phyloP scores from a whole-genome alignment of 2,329 filamentous ascomycete species.

The Trichoderma afroharzianum region DNA sequence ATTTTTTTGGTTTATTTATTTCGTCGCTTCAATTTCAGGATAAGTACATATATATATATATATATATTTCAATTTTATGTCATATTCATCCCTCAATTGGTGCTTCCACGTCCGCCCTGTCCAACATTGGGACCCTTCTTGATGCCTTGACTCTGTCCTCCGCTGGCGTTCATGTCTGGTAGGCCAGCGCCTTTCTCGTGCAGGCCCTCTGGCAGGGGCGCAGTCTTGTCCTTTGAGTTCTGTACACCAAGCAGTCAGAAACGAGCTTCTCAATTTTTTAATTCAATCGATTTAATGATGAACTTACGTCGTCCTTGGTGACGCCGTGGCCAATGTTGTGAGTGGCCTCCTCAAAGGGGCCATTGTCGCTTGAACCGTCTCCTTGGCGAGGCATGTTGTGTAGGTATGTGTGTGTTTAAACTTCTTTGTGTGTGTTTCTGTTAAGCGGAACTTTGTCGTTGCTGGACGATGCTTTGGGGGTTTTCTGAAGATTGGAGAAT shows the following conservation, averaged over 20 bases:
- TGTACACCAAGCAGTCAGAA: background rate
- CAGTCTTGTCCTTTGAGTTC: slow-evolving; percentile 44
- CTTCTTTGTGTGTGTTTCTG: background rate
- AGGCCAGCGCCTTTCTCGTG: slow-evolving; percentile 43
- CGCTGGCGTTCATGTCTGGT: slow-evolving; percentile 39
- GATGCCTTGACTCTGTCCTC: slow-evolving; percentile 41
- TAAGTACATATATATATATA: background rate
- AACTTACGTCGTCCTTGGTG: slow-evolving; percentile 37
- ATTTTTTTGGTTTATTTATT: background rate
- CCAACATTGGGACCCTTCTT: slow-evolving; percentile 38
- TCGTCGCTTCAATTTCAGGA: background rate
- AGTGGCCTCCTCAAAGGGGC: slow-evolving; percentile 35
- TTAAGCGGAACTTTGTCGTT: background rate
- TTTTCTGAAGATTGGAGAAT: background rate
- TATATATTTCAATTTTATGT: background rate
- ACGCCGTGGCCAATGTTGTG: slow-evolving; percentile 45
- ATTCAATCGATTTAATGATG: background rate
- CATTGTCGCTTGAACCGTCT: slow-evolving; percentile 47
- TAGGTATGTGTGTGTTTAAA: background rate
- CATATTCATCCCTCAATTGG: slow-evolving; percentile 16
- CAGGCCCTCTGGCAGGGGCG: slow-evolving; percentile 42
- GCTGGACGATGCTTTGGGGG: background rate
- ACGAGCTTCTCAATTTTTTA: background rate
- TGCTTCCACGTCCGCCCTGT: slow-evolving; percentile 34
- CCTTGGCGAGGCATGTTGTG: slow-evolving; percentile 48